Conservation (phyloP, 768 basidiomycete genomes). For the Favolaschia claudopus region DNA sequence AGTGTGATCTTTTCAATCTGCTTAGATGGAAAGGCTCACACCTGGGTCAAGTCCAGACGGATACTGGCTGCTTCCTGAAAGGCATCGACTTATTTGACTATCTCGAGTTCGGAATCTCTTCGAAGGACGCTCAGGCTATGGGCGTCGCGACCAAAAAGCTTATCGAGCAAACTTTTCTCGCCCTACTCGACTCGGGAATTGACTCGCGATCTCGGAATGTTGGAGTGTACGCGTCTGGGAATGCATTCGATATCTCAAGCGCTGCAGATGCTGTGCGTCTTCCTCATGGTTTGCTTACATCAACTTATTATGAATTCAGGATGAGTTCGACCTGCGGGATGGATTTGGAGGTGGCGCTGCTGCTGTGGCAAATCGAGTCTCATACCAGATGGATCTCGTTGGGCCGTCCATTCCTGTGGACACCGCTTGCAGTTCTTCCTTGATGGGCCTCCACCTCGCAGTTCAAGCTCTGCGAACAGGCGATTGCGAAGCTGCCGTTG, state of each 20-base stretch:
- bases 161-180: conserved; percentile 48
- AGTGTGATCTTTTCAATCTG: background rate
- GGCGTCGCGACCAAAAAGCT: conserved; percentile 43
- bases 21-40: conserved; percentile 37
- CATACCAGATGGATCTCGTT: conserved; percentile 47
- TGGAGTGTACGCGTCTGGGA: conserved; percentile 49
- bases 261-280: conserved; percentile 38
- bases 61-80: conserved; percentile 48
- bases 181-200: conserved; percentile 56
- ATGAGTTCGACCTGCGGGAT: conserved; percentile 41
- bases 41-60: conserved; percentile 37
- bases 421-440: conserved; percentile 58
- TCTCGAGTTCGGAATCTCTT: conserved; percentile 48
- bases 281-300: background rate
- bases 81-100: conserved; percentile 44
- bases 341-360: conserved; percentile 42
- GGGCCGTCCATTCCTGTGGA: conserved; percentile 60
- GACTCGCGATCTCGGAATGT: conserved; percentile 52
- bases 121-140: conserved; percentile 45
- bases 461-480: conserved; percentile 50
- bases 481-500: conserved; percentile 57
- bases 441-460: conserved; percentile 58
- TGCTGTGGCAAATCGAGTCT: conserved; percentile 50
- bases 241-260: conserved; percentile 16
- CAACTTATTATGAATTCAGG: conserved; percentile 30